phyloP scores from a whole-genome alignment of 2,329 filamentous ascomycete species.

The Talaromyces sp. region DNA sequence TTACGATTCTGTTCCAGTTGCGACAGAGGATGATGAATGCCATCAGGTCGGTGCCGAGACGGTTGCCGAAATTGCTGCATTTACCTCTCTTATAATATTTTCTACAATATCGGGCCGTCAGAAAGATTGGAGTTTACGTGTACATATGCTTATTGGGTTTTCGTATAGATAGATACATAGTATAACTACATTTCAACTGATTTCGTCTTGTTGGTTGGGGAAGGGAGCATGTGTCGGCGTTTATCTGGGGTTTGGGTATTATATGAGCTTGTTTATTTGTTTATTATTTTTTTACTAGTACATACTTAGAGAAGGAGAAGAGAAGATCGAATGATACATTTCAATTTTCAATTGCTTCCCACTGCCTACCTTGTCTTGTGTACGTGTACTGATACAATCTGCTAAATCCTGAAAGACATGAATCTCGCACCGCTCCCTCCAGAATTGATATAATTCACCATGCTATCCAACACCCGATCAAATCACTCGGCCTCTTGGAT shows the following conservation, averaged over 20 bases:
- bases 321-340: neutral
- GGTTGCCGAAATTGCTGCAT: conserved; percentile 4
- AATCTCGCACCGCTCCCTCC: neutral
- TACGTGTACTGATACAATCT: neutral
- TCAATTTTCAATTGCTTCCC: neutral
- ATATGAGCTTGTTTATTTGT: neutral
- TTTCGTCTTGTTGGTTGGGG: no score
- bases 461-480: neutral
- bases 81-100: conserved; percentile 6
- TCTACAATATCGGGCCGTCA: no score
- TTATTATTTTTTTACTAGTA: neutral
- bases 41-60: conserved; percentile 1
- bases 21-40: conserved; percentile 29
- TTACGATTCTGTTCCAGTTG: conserved; percentile 32
- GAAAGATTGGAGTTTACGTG: neutral
- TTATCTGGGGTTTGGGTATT: neutral
- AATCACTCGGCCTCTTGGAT: neutral
- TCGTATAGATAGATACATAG: neutral
- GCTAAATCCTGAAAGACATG: neutral
- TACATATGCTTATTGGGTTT: neutral
- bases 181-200: neutral
- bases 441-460: neutral
- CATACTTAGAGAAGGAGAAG: neutral
- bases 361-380: neutral
- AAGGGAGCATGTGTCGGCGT: neutral